phyloP scores from a whole-genome alignment of 495 filamentous ascomycete genomes.

The Podospora fimiseda region DNA sequence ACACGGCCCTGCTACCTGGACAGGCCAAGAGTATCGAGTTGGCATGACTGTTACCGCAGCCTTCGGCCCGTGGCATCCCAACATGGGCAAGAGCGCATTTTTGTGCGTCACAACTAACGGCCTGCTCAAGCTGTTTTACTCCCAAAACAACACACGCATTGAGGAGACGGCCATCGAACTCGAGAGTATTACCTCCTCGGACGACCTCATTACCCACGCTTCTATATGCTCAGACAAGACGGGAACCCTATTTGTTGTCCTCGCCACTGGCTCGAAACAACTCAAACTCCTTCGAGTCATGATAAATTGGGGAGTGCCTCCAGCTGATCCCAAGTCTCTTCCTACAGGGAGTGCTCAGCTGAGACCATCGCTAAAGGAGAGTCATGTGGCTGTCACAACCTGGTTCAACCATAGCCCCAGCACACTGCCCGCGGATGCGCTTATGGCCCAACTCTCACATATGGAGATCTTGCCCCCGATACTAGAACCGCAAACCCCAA shows the following conservation, averaged over 20 bases:
- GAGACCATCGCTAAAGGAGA: constrained; percentile 40
- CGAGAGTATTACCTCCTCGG: constrained; percentile 60
- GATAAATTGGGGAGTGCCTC: constrained; percentile 46
- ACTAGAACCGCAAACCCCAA: constrained; percentile 42
- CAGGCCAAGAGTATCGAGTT: constrained; percentile 38
- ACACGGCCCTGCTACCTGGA: constrained; percentile 42
- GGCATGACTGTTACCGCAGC: constrained; percentile 44
- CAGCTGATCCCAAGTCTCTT: constrained; percentile 31
- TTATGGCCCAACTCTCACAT: constrained; percentile 55
- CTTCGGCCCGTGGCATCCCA: constrained; percentile 63
- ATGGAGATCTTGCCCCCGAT: constrained; percentile 60
- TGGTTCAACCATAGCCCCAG: constrained; percentile 40
- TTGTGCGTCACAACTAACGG: constrained; percentile 66
- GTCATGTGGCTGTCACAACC: constrained; percentile 44
- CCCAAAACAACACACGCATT: constrained; percentile 61
- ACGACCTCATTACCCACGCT: constrained; percentile 73
- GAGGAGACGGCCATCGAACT: constrained; percentile 61
- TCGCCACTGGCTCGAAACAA: constrained; percentile 60
- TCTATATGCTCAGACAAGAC: constrained; percentile 63
- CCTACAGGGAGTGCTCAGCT: constrained; percentile 27
- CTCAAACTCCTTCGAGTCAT: constrained; percentile 56
- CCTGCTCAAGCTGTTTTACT: constrained; percentile 58
- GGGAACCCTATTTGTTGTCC: constrained; percentile 56
- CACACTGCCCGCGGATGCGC: constrained; percentile 42
- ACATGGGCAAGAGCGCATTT: constrained; percentile 57